Percentiles rank a stretch among this genome's conserved stretches.
These are phyloP conservation scores for Exophiala alcalophila DNA, from an alignment of 2,329 filamentous ascomycete genomes.

Conservation along the genomic window DNA sequence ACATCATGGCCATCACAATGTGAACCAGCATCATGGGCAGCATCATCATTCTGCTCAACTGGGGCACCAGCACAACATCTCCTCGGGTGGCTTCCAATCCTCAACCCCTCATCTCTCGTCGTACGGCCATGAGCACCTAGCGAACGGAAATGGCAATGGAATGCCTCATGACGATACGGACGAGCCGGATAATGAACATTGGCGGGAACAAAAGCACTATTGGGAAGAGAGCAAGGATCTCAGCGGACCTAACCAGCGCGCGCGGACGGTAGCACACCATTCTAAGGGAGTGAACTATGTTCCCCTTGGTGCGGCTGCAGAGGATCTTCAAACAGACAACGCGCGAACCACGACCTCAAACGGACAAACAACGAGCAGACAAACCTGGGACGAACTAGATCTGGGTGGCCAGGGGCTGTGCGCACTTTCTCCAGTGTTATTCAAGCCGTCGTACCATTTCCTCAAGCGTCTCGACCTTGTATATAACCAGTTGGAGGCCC, in stretches of 20 bases:
- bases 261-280: slow-evolving; percentile 47
- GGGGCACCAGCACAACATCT: slow-evolving; percentile 51
- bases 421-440: slow-evolving; percentile 74
- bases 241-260: slow-evolving; percentile 69
- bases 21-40: slow-evolving; percentile 39
- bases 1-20: slow-evolving; percentile 44
- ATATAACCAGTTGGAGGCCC: slow-evolving; percentile 78
- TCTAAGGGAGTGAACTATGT: slow-evolving; percentile 45
- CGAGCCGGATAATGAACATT: slow-evolving; percentile 67
- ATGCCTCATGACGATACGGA: slow-evolving; percentile 55
- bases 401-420: slow-evolving; percentile 93
- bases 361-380: slow-evolving; percentile 46
- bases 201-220: slow-evolving; percentile 81
- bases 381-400: slow-evolving; percentile 91
- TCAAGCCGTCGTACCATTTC: slow-evolving; percentile 72
- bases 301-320: slow-evolving; percentile 50
- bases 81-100: slow-evolving; percentile 45
- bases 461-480: slow-evolving; percentile 89
- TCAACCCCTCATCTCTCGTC: slow-evolving; percentile 58
- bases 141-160: slow-evolving; percentile 56
- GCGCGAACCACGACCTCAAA: slow-evolving; percentile 65
- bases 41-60: slow-evolving; percentile 40
- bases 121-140: slow-evolving; percentile 47
- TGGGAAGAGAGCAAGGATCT: slow-evolving; percentile 70
- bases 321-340: slow-evolving; percentile 51